phyloP scores from a whole-genome alignment of 768 basidiomycete species.

The Phlebiopsis flavidoalba region DNA sequence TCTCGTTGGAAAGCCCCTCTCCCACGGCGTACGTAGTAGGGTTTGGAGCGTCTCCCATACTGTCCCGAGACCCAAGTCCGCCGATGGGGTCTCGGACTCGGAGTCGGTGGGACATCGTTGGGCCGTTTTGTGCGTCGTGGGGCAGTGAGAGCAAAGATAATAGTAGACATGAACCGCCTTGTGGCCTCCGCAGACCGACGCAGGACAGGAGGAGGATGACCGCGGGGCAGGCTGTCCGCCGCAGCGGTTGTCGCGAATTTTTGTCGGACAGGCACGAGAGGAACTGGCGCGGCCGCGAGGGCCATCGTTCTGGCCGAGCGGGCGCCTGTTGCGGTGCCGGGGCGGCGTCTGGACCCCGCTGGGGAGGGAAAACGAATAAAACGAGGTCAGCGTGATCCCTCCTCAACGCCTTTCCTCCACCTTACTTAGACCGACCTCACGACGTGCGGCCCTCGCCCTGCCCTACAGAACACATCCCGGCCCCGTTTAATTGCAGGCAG shows the following conservation, averaged over 20 bases:
- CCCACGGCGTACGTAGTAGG: not conserved
- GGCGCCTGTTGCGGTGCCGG: constrained; percentile 3
- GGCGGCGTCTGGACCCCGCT: constrained; percentile 7
- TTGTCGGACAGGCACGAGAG: not conserved
- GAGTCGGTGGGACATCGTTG: not conserved
- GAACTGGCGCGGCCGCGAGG: not conserved
- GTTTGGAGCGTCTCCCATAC: not conserved
- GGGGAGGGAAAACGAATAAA: constrained; percentile 10
- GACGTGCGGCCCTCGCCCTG: constrained; percentile 5
- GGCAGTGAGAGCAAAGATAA: no score
- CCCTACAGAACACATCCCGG: not conserved
- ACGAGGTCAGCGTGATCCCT: constrained; percentile 1
- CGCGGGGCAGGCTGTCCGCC: not conserved
- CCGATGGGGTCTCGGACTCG: not conserved
- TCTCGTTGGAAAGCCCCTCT: not conserved
- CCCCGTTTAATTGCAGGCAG: not conserved
- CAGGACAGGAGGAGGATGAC: not conserved
- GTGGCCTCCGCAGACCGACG: no score
- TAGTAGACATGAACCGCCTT: no score
- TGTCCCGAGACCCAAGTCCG: not conserved
- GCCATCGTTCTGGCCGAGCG: not conserved
- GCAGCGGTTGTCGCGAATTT: not conserved
- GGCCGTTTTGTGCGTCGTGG: no score
- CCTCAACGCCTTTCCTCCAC: constrained; percentile 4
- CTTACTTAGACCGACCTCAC: constrained; percentile 8